phyloP scores from a whole-genome alignment of 106 monocot species.

The Alisma plantagoaquatica region DNA sequence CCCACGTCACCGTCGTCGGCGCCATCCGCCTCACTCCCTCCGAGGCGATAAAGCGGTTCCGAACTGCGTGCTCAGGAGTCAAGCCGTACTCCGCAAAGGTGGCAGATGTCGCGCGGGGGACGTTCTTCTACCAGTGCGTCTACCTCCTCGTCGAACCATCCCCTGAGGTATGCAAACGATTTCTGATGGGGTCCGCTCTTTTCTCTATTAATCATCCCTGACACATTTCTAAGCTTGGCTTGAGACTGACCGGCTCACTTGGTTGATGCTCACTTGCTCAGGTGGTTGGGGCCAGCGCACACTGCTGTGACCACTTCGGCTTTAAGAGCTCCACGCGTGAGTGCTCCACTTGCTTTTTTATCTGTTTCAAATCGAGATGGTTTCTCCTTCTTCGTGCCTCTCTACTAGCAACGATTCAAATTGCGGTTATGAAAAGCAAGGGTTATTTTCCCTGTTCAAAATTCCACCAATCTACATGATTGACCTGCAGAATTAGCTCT shows the following conservation, averaged over 20 bases:
- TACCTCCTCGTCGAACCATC: slow-evolving; percentile 66
- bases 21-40: slow-evolving; percentile 38
- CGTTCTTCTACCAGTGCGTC: slow-evolving; percentile 93
- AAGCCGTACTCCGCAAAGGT: slow-evolving; percentile 48
- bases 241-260: neutral
- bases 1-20: slow-evolving; percentile 91
- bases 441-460: too few species aligned
- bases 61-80: slow-evolving; percentile 30
- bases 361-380: too few species aligned
- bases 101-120: slow-evolving; percentile 37
- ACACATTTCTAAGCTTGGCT: neutral
- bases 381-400: too few species aligned
- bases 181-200: neutral
- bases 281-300: slow-evolving; percentile 55
- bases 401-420: too few species aligned
- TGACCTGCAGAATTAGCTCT: too few species aligned
- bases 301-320: slow-evolving; percentile 48
- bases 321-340: slow-evolving; percentile 40
- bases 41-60: slow-evolving; percentile 41
- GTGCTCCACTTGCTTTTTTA: too few species aligned
- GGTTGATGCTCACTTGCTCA: neutral
- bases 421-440: too few species aligned
- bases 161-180: slow-evolving; percentile 22
- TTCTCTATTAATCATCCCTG: neutral
- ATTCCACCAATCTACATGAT: too few species aligned